Evolutionary conservation across 352 stramenopile species (phyloP).

Genomic region (Pythium aristosporum): DNA sequence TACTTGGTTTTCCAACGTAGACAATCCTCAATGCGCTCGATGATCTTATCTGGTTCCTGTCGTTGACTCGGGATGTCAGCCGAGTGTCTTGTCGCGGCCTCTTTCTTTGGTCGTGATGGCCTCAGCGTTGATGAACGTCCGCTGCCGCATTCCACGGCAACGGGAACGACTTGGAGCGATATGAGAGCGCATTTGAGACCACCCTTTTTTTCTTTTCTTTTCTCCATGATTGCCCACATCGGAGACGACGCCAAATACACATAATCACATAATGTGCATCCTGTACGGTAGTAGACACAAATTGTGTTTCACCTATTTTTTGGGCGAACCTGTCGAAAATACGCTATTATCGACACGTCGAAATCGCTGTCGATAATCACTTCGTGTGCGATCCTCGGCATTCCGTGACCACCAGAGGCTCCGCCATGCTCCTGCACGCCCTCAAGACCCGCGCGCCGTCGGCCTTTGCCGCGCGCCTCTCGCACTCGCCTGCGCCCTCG

Average conservation of each 20-base stretch:
- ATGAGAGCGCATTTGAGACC: constrained; percentile 21
- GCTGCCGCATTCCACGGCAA: constrained; percentile 14
- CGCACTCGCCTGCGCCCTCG: constrained; percentile 6
- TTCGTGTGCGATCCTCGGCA: neutral
- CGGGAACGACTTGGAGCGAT: constrained; percentile 23
- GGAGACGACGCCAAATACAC: neutral
- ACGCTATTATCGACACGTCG: constrained; percentile 8
- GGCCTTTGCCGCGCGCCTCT: constrained; percentile 18
- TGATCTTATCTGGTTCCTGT: constrained; percentile 24
- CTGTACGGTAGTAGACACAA: neutral
- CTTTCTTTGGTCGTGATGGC: constrained; percentile 2
- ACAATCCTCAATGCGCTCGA: constrained; percentile 29
- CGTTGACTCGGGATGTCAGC: constrained; percentile 29
- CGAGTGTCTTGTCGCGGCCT: neutral
- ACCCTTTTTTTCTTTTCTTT: neutral
- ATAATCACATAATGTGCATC: neutral
- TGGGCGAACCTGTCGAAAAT: neutral
- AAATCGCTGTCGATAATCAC: constrained; percentile 26
- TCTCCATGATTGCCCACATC: neutral
- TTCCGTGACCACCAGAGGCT: neutral
- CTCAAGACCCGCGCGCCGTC: constrained; percentile 32
- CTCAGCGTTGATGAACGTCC: constrained; percentile 16
- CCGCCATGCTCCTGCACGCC: constrained; percentile 30
- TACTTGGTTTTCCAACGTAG: constrained; percentile 33
- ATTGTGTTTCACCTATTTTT: neutral